Percentiles rank a stretch among this genome's conserved stretches.
phyloP scores from a whole-genome alignment of 805 yeast genomes.

The Suhomyces sp. region DNA sequence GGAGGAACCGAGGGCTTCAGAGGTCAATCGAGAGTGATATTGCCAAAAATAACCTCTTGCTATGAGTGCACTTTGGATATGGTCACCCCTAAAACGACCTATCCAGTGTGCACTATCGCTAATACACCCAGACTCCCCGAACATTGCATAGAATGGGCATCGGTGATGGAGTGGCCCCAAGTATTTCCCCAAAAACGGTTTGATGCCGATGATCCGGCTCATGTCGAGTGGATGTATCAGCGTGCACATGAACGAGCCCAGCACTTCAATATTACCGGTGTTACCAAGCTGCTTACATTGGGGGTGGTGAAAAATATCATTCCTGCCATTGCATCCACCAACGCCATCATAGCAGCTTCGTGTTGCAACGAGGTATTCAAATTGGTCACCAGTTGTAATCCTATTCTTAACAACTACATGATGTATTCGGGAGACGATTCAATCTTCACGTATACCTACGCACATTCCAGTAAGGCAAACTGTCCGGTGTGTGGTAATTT shows the following conservation, averaged over 20 bases:
- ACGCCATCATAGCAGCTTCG: conserved; percentile 86
- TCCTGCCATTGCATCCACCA: conserved; percentile 93
- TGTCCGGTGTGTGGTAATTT: conserved; percentile 77
- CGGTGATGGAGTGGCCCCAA: conserved; percentile 70
- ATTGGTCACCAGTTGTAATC: conserved; percentile 67
- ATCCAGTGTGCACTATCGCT: conserved; percentile 92
- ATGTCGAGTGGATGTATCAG: conserved; percentile 62
- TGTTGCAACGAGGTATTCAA: conserved; percentile 87
- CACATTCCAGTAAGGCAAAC: conserved; percentile 54
- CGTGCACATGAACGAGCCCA: conserved; percentile 59
- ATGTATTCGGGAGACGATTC: conserved; percentile 84
- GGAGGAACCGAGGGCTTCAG: conserved; percentile 96
- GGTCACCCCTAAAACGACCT: conserved; percentile 61
- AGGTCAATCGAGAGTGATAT: conserved; percentile 85
- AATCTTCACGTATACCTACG: conserved; percentile 70
- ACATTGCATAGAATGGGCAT: conserved; percentile 92
- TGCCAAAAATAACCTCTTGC: conserved; percentile 85
- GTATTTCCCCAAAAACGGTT: conserved; percentile 46
- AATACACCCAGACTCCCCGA: conserved; percentile 93
- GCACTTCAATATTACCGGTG: conserved; percentile 68
- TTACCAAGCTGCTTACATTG: conserved; percentile 66
- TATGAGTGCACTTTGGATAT: conserved; percentile 88
- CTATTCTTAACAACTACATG: conserved; percentile 72
- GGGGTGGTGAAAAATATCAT: conserved; percentile 91
- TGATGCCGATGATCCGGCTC: conserved; percentile 68